These are phyloP conservation scores for Rhodosporidiobolus sp. DNA, from an alignment of 768 basidiomycete genomes.

Conservation along the genomic window DNA sequence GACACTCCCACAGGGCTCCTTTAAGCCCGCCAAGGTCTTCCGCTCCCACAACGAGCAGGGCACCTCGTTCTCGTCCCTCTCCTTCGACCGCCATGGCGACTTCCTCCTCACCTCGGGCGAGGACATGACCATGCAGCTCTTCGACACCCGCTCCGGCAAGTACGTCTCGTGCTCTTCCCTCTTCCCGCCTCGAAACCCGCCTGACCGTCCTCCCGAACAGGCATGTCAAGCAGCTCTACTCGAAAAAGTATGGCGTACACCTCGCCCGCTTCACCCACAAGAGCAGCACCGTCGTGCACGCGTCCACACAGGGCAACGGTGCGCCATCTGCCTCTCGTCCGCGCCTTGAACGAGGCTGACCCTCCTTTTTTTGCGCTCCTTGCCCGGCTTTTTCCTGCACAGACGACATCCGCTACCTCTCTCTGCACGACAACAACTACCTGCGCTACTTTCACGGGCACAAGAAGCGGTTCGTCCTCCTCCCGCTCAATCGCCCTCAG, in stretches of 20 bases:
- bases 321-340: neutral
- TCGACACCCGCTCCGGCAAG: constrained; percentile 88
- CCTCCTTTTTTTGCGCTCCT: neutral
- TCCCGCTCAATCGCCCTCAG: neutral
- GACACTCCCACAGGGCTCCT: constrained; percentile 32
- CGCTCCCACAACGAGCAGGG: constrained; percentile 68
- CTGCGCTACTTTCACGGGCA: constrained; percentile 94
- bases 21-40: constrained; percentile 88
- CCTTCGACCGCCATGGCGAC: constrained; percentile 88
- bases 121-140: constrained; percentile 87
- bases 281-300: constrained; percentile 74
- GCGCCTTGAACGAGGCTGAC: too few species aligned
- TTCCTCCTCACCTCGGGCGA: constrained; percentile 79
- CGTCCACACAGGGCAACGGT: constrained; percentile 88
- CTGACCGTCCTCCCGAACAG: constrained; percentile 48
- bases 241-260: constrained; percentile 96
- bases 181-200: too few species aligned
- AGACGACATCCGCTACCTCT: constrained; percentile 87
- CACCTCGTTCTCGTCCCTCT: constrained; percentile 70
- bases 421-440: constrained; percentile 93
- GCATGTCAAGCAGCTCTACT: constrained; percentile 70
- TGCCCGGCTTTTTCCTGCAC: neutral
- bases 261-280: constrained; percentile 93
- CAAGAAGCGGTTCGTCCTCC: constrained; percentile 57
- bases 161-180: constrained; percentile 56